These are phyloP conservation scores for Clonostachys byssicola DNA, from an alignment of 2,329 filamentous ascomycete species.

Conservation along the genomic window DNA sequence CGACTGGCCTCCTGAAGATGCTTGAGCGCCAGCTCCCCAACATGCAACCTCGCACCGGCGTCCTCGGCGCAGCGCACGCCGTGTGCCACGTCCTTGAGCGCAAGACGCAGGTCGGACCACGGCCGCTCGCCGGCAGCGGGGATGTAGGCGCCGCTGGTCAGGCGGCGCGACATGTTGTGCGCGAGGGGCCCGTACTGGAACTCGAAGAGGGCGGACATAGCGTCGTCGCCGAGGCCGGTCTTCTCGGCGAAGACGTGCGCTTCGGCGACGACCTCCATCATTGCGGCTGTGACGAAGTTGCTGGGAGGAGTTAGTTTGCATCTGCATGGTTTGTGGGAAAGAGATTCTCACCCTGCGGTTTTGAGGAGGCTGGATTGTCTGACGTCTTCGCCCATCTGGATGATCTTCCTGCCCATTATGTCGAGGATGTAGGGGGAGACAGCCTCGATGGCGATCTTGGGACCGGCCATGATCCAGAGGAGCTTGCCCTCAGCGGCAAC, in stretches of 20 bases:
- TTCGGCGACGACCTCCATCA: constrained; percentile 44
- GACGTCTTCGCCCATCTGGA: constrained; percentile 35
- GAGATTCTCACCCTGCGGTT: constrained; percentile 31
- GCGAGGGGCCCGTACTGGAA: constrained; percentile 30
- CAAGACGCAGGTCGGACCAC: constrained; percentile 42
- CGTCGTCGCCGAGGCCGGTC: constrained; percentile 28
- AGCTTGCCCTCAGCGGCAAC: constrained; percentile 39
- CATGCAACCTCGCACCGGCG: constrained; percentile 27
- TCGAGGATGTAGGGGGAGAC: constrained; percentile 32
- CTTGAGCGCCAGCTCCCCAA: constrained; percentile 34
- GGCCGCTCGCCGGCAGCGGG: constrained; percentile 26
- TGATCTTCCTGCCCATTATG: constrained; percentile 34
- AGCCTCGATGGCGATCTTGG: constrained; percentile 20
- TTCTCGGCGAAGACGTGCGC: constrained; percentile 44
- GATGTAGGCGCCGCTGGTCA: constrained; percentile 31
- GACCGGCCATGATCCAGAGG: constrained; percentile 40
- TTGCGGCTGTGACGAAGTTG: constrained; percentile 42
- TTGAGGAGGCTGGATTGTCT: constrained; percentile 40
- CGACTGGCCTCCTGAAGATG: constrained; percentile 36
- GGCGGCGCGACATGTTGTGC: constrained; percentile 26
- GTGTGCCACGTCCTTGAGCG: constrained; percentile 47
- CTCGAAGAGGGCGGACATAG: constrained; percentile 36
- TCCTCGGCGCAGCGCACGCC: constrained; percentile 36
- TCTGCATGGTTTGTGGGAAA: background rate
- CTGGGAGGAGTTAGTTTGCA: constrained; percentile 11